These are phyloP conservation scores for Boehmeria nivea DNA, from an alignment of 306 rosid species.

Conservation along the genomic window DNA sequence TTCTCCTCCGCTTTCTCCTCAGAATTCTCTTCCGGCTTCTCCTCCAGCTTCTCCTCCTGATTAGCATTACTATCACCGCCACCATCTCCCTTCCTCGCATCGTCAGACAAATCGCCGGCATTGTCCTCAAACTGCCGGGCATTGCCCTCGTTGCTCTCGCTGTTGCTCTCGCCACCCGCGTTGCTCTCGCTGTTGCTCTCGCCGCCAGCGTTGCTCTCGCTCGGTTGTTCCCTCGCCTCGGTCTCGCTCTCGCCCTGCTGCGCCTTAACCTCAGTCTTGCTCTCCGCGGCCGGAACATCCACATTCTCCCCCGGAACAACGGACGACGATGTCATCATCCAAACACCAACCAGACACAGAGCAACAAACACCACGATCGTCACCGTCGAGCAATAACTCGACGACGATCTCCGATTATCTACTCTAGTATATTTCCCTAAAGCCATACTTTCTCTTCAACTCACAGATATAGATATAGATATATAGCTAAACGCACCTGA, in stretches of 20 bases:
- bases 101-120: constrained; percentile 68
- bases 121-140: constrained; percentile 63
- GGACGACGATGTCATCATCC: constrained; percentile 94
- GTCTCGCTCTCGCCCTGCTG: constrained; percentile 27
- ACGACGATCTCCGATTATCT: constrained; percentile 54
- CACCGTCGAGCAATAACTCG: constrained; percentile 77
- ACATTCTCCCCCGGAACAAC: constrained; percentile 68
- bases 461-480: constrained; percentile 27
- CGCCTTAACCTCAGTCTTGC: constrained; percentile 43
- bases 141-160: constrained; percentile 35
- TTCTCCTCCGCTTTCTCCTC: constrained; percentile 44
- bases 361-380: constrained; percentile 84
- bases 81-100: constrained; percentile 54
- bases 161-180: constrained; percentile 17
- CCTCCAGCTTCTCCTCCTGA: constrained; percentile 25
- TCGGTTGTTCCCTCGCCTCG: constrained; percentile 39
- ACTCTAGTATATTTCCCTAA: constrained; percentile 59
- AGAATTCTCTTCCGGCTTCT: constrained; percentile 26
- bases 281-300: constrained; percentile 51
- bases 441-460: constrained; percentile 48
- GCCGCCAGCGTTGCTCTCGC: constrained; percentile 20
- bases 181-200: constrained; percentile 8
- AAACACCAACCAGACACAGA: constrained; percentile 76
- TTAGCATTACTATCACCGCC: constrained; percentile 24
- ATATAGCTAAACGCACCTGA: constrained; percentile 16